Evolutionary conservation across 768 basidiomycete species (phyloP), one percentile per base, ranked within the genome.

Genomic region (Russula olivacea): DNA sequence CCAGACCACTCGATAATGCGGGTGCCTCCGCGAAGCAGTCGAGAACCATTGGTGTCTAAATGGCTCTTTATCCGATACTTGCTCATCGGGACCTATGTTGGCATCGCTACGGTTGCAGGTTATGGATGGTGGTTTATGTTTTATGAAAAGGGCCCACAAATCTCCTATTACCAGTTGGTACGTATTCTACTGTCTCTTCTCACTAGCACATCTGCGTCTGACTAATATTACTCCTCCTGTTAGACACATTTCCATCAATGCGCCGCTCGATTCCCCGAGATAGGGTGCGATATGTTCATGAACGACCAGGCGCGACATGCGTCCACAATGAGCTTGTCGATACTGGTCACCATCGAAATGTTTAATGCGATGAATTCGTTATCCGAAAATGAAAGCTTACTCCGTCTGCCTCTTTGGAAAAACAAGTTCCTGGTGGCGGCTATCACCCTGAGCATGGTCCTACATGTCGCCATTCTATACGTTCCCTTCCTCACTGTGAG

Each of bases 41-140:
- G 84, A 47, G 96, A 98, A 72, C 93, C 96, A 1, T 83, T 99
- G 28, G 84, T 99, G 50, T 87, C 89, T 61, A 84, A 81, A 68
- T 98, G 96, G 96, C 74, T 99, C 34, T 98, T 98, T 80, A 87
- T 98, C 81, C 83, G 96, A 55, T 99, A 98, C 76, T 77, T 98
- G 80, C 82, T 98, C 58, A 84, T 99, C 62, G 96, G 96, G 12
- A 81, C 83, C 55, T 99, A 98, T 70, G 96, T 99, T 58, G 96
- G 96, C 34, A 84, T 85, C 59, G 95, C 93, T 4, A 98, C 96
- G 28, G 96, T 99, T 28, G 93, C 89, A 68, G 96, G 95, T 53
- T 99, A 99, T 71, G 96, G 93, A 0, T 99, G 96, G 96, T 98
- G 96, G 96, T 99, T 99, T 78, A 78, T 96, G 70, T 89, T 86